Conservation (phyloP, 208 protist genomes). For the Porcisia hertigi region DNA sequence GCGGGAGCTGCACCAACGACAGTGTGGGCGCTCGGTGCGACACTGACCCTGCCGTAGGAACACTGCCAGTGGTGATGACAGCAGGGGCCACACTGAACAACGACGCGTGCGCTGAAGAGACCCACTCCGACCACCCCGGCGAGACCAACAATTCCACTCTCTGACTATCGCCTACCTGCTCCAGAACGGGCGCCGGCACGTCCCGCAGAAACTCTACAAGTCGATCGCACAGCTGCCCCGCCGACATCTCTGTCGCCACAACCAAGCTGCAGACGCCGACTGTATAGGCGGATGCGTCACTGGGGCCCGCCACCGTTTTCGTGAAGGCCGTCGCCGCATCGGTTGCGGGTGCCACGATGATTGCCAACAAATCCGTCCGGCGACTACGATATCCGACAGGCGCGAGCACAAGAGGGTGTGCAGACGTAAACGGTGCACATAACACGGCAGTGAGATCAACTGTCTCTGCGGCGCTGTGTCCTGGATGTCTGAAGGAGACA, state of each 20-base stretch:
- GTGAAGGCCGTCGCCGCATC: neutral
- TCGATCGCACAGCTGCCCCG: slow-evolving; percentile 70
- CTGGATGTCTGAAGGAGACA: neutral
- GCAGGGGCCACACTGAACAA: neutral
- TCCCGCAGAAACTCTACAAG: slow-evolving; percentile 26
- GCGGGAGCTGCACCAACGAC: slow-evolving; percentile 12
- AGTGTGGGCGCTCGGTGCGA: slow-evolving; percentile 2
- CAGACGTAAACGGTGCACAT: slow-evolving; percentile 33
- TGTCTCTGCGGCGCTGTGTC: neutral
- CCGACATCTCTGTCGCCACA: slow-evolving; percentile 49
- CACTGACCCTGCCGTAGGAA: neutral
- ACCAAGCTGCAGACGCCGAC: slow-evolving; percentile 48
- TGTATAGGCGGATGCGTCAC: neutral
- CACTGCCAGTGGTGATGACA: neutral
- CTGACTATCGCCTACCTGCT: neutral
- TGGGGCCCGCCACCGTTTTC: neutral
- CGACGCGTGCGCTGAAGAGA: slow-evolving; percentile 7
- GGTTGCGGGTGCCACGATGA: slow-evolving; percentile 13
- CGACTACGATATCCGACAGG: slow-evolving; percentile 49
- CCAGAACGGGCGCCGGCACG: neutral
- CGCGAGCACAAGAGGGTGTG: slow-evolving; percentile 35
- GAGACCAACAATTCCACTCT: neutral
- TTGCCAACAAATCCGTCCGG: slow-evolving; percentile 33
- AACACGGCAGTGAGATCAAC: neutral
- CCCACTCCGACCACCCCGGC: slow-evolving; percentile 4